Evolutionary conservation across 805 yeast species (phyloP), one percentile per base, ranked within the genome.

Genomic region (Schwanniomyces sp.): DNA sequence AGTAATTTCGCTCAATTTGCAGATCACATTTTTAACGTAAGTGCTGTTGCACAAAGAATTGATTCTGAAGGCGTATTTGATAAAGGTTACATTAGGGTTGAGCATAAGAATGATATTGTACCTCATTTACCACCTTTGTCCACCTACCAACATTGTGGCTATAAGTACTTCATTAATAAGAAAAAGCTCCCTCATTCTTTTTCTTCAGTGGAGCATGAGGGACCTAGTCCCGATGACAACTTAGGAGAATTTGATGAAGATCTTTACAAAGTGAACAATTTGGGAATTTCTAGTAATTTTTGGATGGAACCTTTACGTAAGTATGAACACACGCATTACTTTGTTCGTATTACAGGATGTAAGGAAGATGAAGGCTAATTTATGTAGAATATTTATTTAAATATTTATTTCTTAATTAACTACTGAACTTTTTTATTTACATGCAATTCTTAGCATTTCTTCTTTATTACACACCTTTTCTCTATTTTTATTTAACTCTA

Each of bases 41-140:
- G 56, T 1, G 52, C 54, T 0, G 67, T 71, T 2, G 51, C 54
- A 7, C 28, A 45, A 11, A 34, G 49, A 16, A 64, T 67, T 11
- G 45, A 58, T 7, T 38, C 52, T 9, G 53, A 57, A 0, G 55
- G 67, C 2, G 58, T 58, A 24, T 56, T 74, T 3, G 45, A 54
- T 14, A 54, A 52, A 9, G 81, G 84, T 0, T 80, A 70, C 50
- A 71, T 79, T 34, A 70, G 91, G 57, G 80, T 85, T 7, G 74
- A 74, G 8, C 87, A 84, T 56, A 59, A 66, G n/a, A 70, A 71
- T 18, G 91, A 86, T 54, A 56, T 78, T 24, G 81, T 86, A 18
- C 86, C 89, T 0, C 56, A 65, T 48, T 63, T 84, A 24, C 91
- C 91, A 5, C 83, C 86, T 8, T 66, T 74, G 1, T 69, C 67